Base-by-base conservation (phyloP, 306 rosid species). In the Heteromeles arbutifolia region DNA sequence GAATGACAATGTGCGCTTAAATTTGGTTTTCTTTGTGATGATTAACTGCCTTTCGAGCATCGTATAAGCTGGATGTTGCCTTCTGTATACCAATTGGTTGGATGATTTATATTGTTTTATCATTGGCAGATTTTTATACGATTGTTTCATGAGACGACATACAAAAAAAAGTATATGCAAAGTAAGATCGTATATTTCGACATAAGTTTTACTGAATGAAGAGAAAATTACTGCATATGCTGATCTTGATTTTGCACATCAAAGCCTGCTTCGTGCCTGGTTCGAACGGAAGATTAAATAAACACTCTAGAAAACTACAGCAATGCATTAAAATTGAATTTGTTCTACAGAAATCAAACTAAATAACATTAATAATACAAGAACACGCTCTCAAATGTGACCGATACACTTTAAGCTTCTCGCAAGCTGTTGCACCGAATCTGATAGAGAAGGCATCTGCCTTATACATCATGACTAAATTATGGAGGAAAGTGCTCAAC, bases 401-500 rank as follows among this genome's bases (percentile, higher is more conserved):
- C 14, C 28, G 22, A 69, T 14, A 25, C 25, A 22, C 48, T 37
- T 25, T 78, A 57, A 65, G 74, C 48, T 56, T 70, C 41, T 57
- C 28, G 26, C 15, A 17, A 18, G 54, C 25, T 75, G 29, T 22
- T 21, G 34, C 58, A 32, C 50, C 72, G 65, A 48, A 77, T 72
- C 82, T 44, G 73, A 64, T 39, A 74, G 37, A 50, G 66, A 56
- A 72, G 29, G 74, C 31, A 63, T n/a, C n/a, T 9, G 26, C 63
- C 68, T 37, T 18, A 31, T 3, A 44, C 25, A 75, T 17, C 53
- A 75, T 65, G 53, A 59, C 64, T 39, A 69, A 70, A 71, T 89
- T 79, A 90, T 3, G 96, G 91, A 78, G 98, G 88, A 34, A 96
- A 87, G 82, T 83, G 97, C 85, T 96, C 96, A 43, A 83, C 87